Conservation (phyloP, 2,329 filamentous ascomycete genomes). For the Monosporascus sp. region DNA sequence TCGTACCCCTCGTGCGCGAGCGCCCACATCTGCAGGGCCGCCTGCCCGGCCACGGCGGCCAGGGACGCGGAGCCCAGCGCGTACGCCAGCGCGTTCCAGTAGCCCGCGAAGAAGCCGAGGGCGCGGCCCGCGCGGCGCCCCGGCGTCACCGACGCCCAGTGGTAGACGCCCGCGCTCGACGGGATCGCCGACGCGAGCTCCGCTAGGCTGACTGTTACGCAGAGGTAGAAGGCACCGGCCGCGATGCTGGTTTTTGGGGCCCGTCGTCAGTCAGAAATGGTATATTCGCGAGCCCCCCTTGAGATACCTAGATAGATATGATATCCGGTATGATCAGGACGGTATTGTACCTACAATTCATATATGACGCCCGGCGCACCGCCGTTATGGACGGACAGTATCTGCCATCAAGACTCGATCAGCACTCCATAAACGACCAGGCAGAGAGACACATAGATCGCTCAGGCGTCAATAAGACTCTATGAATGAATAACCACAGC, state of each 20-base stretch:
- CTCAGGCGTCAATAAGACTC: not conserved
- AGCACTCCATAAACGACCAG: no score
- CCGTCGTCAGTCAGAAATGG: not conserved
- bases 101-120: slow-evolving; percentile 40
- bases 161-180: slow-evolving; percentile 56
- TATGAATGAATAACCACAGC: not conserved
- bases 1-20: slow-evolving; percentile 33
- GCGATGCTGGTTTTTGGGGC: slow-evolving; percentile 17
- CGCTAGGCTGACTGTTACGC: slow-evolving; percentile 52
- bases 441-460: not conserved
- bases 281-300: no score
- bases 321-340: not conserved
- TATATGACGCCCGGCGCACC: slow-evolving; percentile 1
- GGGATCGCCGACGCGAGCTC: slow-evolving; percentile 57
- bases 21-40: slow-evolving; percentile 37
- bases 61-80: slow-evolving; percentile 34
- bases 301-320: no score
- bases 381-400: slow-evolving; percentile 1
- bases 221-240: slow-evolving; percentile 48
- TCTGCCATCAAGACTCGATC: not conserved
- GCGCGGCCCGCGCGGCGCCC: slow-evolving; percentile 46
- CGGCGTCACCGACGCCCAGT: slow-evolving; percentile 55
- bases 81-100: slow-evolving; percentile 41
- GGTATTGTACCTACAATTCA: not conserved
- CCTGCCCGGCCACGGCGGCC: slow-evolving; percentile 35